Evolutionary conservation across 179 eudicot genomes (phyloP), one percentile per base, ranked within the genome.

Genomic region (Spergularia azorica): DNA sequence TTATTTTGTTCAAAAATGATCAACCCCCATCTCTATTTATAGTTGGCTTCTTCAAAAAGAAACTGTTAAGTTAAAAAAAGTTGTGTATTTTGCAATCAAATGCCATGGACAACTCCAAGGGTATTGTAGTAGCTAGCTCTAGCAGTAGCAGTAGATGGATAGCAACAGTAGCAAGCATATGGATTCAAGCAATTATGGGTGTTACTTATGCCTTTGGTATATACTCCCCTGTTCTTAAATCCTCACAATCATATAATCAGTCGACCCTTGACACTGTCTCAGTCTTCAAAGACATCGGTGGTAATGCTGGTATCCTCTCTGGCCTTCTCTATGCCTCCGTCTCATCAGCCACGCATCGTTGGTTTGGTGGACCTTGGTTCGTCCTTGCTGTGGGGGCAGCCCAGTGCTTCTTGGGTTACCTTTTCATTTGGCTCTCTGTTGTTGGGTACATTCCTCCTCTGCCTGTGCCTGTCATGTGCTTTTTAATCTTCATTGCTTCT

Each of bases 261-360:
- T 89, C 95, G 1, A 90, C 95, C 16, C 95, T 93, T 67, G 88
- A 88, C 83, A 86, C 88, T 3, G 84, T 92, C 71, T 90, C 97
- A 21, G 90, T 88, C 71, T 91, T 91, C 86, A 91, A 91, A 74
- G 97, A 90, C 84, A 85, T 92, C 72, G 94, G 97, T 41, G 89
- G 90, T 39, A 90, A 90, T 67, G 81, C 81, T 4, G 81, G 81
- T 72, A 17, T 70, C 38, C 63, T 64, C 36, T 64, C 72, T 38
- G 81, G 81, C 43, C 60, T 78, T 32, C 67, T 78, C 8, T 26
- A 26, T 26, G 72, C 77, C 1, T 58, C 72, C 2, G 63, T 67
- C 20, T 54, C 76, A 11, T 38, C 81, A 14, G 57, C 76, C 32
- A 5, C 76, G 9, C 75, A 51, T 15, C 79, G 65, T 13, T 63